phyloP scores from a whole-genome alignment of 371 early-diverging fungal genomes.

The Saksenaea vasiformis region DNA sequence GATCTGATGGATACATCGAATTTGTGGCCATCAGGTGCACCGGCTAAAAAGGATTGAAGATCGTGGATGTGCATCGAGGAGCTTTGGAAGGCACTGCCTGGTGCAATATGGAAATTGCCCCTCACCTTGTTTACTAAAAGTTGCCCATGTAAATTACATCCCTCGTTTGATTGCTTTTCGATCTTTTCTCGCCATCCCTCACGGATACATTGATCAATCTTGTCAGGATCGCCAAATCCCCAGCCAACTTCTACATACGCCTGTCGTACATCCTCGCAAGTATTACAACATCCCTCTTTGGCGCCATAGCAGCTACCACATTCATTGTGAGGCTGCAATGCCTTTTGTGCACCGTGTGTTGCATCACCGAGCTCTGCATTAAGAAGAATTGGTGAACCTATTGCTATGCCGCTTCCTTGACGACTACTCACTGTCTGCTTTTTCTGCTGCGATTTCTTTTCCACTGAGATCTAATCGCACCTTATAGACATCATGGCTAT shows the following conservation, averaged over 20 bases:
- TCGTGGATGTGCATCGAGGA: slow-evolving; percentile 87
- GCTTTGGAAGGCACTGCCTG: slow-evolving; percentile 85
- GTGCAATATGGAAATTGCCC: slow-evolving; percentile 92
- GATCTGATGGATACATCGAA: slow-evolving; percentile 87
- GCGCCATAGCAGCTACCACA: slow-evolving; percentile 95
- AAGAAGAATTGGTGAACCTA: background rate
- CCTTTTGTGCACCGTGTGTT: slow-evolving; percentile 40
- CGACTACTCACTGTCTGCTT: slow-evolving; percentile 44
- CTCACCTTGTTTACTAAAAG: slow-evolving; percentile 90
- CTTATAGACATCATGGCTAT: slow-evolving; percentile 81
- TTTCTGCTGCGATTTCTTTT: slow-evolving; percentile 58
- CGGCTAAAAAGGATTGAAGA: slow-evolving; percentile 43
- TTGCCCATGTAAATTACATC: slow-evolving; percentile 85
- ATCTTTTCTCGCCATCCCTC: slow-evolving; percentile 84
- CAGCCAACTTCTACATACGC: slow-evolving; percentile 84
- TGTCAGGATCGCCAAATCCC: slow-evolving; percentile 73
- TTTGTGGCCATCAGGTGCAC: slow-evolving; percentile 50
- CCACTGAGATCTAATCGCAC: slow-evolving; percentile 76
- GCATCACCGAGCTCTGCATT: slow-evolving; percentile 52
- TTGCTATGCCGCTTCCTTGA: background rate
- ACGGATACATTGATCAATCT: slow-evolving; percentile 89
- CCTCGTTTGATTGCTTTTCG: slow-evolving; percentile 81
- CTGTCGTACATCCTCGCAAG: slow-evolving; percentile 89
- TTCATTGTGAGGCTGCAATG: slow-evolving; percentile 41
- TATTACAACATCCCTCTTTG: slow-evolving; percentile 87